Percentiles rank a stretch among this genome's conserved stretches.
These are phyloP conservation scores for Phytophthora idaei DNA, from an alignment of 352 stramenopile species.

Conservation along the genomic window DNA sequence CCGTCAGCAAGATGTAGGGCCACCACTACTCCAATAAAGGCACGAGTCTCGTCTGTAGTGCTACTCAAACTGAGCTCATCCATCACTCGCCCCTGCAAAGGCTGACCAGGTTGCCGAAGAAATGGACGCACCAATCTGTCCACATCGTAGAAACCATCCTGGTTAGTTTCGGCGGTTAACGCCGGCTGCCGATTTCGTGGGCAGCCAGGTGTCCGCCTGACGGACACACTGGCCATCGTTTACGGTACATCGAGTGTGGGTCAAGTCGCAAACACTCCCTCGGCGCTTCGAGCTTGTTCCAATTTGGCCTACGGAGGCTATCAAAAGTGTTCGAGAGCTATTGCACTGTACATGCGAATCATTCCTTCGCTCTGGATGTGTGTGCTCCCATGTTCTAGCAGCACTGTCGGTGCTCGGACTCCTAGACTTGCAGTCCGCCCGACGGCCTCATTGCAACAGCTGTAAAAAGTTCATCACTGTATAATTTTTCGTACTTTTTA, in stretches of 20 bases:
- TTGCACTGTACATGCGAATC: background rate
- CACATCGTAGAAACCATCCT: background rate
- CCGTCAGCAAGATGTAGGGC: background rate
- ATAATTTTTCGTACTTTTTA: no score
- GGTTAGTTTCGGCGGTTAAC: background rate
- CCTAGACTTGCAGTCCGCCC: background rate
- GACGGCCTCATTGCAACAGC: no score
- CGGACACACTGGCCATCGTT: background rate
- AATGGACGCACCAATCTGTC: background rate
- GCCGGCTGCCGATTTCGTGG: background rate
- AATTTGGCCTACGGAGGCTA: background rate
- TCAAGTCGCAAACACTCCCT: background rate
- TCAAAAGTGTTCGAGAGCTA: background rate
- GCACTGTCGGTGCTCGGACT: background rate
- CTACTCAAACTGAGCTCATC: background rate
- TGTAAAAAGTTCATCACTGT: no score
- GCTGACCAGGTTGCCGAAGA: background rate
- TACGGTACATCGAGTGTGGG: background rate
- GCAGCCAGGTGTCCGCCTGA: background rate
- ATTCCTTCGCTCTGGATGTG: background rate
- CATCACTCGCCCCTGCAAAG: background rate
- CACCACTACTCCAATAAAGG: background rate
- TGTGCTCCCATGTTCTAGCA: background rate
- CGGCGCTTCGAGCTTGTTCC: background rate
- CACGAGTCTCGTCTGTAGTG: background rate